Evolutionary conservation across 768 basidiomycete genomes (phyloP), one percentile per base, ranked within the genome.

Genomic region (Neoboletus magnificus): DNA sequence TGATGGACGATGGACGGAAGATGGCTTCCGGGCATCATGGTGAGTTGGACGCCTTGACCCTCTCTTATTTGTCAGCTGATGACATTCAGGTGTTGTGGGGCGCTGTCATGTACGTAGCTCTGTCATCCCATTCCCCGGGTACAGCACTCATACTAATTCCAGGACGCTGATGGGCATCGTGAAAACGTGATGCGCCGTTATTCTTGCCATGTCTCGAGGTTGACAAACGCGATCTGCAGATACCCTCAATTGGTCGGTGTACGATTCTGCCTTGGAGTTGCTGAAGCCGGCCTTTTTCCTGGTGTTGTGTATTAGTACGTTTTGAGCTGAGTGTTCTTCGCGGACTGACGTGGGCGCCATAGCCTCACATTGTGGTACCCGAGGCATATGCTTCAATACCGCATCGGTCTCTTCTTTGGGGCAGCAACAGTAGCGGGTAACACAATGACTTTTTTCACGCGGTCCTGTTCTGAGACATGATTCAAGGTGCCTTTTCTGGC

Each of bases 221-320:
- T 54, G 36, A 51, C 30, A 22, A 5, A 48, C 20, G 16, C 32
- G 29, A 18, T 20, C n/a, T 39, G 6, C 59, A 87, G 86, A 29
- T 87, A 84, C 62, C 78, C 79, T 9, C 80, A 86, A 62, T 77
- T 87, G 15, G 78, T 85, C 12, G 84, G 77, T n/a, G 75, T 74
- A 11, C 79, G 85, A 12, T 69, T 83, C 8, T 80, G 78, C 55
- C 79, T 89, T 0, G 88, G 87, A 3, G 64, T 85, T 3, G 79
- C 85, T 0, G 88, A 90, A 69, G 83, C 86, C 5, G 87, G 88
- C 4, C 65, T 88, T 11, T 89, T 86, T 68, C 87, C 87, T 12
- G 87, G 87, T 25, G 84, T 89, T 12, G 79, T 81, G 0, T 91
- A 87, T 72, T 89, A 86, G 86, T 87, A 53, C 42, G 79, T 66